These are phyloP conservation scores for Ambrosiella cleistominuta DNA, from an alignment of 2,329 filamentous ascomycete species.

Conservation along the genomic window DNA sequence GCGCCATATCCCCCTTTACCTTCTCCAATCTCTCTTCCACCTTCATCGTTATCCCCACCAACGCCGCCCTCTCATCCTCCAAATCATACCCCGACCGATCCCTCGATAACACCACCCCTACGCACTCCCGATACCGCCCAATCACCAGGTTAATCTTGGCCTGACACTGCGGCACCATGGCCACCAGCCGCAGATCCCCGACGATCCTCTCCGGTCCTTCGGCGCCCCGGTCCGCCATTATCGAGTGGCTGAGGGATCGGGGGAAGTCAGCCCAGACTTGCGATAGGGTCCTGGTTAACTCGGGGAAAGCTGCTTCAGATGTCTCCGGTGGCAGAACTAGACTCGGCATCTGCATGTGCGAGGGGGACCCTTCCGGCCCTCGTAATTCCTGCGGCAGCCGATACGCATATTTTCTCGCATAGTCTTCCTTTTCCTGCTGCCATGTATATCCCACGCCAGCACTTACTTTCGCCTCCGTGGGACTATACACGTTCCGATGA, in stretches of 20 bases:
- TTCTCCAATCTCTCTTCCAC: slow-evolving; percentile 2
- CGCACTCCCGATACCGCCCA: neutral
- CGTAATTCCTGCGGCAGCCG: neutral
- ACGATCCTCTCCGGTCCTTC: neutral
- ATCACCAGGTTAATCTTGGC: slow-evolving; percentile 1
- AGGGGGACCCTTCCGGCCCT: too few relatives aligned
- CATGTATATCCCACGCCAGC: neutral
- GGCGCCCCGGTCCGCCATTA: too few relatives aligned
- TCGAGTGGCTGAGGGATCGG: too few relatives aligned
- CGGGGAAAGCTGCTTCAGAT: too few relatives aligned
- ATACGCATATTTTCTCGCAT: neutral
- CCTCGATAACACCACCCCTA: neutral
- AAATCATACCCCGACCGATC: slow-evolving; percentile 2
- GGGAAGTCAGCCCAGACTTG: too few relatives aligned
- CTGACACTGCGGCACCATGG: neutral
- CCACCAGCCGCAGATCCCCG: slow-evolving; percentile 1
- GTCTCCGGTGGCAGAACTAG: too few relatives aligned
- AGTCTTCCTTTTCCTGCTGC: neutral
- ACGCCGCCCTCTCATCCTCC: neutral
- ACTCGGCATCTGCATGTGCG: neutral
- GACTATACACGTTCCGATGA: neutral
- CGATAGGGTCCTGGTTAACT: too few relatives aligned
- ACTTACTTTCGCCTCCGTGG: neutral
- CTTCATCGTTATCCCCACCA: neutral
- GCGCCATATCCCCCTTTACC: slow-evolving; percentile 1